These are phyloP conservation scores for Leccinum uliginosum DNA, from an alignment of 768 basidiomycete species.

Conservation along the genomic window DNA sequence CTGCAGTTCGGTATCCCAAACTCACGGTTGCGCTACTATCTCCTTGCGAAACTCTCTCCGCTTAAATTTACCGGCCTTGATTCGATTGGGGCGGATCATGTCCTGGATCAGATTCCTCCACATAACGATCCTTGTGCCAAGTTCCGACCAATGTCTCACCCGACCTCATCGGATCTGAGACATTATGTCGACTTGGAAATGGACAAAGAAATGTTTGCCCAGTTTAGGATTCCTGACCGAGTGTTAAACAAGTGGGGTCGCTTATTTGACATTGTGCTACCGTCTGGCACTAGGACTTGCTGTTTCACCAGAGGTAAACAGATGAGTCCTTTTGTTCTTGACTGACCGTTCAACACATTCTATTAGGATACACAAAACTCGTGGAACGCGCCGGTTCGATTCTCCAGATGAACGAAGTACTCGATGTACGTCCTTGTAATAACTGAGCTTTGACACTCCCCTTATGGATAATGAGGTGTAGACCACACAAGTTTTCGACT, in stretches of 20 bases:
- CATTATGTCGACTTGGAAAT: conserved; percentile 10
- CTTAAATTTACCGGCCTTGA: conserved; percentile 33
- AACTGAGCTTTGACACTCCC: background rate
- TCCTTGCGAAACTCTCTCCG: conserved; percentile 57
- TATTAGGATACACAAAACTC: conserved; percentile 67
- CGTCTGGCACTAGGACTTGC: conserved; percentile 58
- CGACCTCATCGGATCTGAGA: conserved; percentile 4
- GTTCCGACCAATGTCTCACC: background rate
- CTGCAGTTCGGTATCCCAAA: conserved; percentile 79
- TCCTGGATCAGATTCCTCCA: conserved; percentile 55
- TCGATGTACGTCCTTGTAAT: conserved; percentile 46
- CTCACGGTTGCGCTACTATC: conserved; percentile 76
- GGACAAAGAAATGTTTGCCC: conserved; percentile 15
- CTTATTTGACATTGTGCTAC: conserved; percentile 74
- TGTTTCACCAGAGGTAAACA: conserved; percentile 74
- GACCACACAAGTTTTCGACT: conserved; percentile 58
- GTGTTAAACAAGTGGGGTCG: conserved; percentile 72
- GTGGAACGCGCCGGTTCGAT: conserved; percentile 79
- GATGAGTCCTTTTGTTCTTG: background rate
- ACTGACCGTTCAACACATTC: background rate
- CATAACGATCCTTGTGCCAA: conserved; percentile 30
- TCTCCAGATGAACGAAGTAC: conserved; percentile 61
- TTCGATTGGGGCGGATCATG: conserved; percentile 11
- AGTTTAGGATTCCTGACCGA: conserved; percentile 50
- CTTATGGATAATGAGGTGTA: conserved; percentile 23